A percentile compares a stretch with the other conserved stretches of the same genome.
These are phyloP conservation scores for Penicillium coffeae DNA, from an alignment of 495 filamentous ascomycete genomes.

Conservation along the genomic window DNA sequence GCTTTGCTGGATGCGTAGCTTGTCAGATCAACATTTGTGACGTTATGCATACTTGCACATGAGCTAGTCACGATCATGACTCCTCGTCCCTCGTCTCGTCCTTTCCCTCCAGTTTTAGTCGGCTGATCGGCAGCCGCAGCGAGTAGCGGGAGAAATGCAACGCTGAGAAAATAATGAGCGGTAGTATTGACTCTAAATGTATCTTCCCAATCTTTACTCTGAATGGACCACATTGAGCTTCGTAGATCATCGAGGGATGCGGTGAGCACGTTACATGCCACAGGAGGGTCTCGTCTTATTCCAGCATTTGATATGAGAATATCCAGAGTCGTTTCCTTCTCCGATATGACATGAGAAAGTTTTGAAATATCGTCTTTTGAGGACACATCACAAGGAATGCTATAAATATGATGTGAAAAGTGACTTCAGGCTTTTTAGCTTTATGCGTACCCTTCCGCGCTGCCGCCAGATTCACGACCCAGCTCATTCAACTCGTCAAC, in stretches of 20 bases:
- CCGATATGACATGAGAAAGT: constrained; percentile 18
- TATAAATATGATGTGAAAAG: constrained; percentile 2
- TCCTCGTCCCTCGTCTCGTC: constrained; percentile 34
- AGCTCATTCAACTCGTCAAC: constrained; percentile 30
- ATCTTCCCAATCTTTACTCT: constrained; percentile 32
- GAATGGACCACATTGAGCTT: constrained; percentile 40
- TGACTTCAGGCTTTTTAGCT: background rate
- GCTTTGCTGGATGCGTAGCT: constrained; percentile 45
- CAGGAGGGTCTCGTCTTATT: constrained; percentile 36
- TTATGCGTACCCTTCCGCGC: constrained; percentile 32
- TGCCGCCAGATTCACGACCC: constrained; percentile 27
- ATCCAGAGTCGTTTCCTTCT: constrained; percentile 29
- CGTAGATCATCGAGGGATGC: constrained; percentile 35
- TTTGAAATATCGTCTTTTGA: constrained; percentile 33
- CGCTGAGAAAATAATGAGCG: constrained; percentile 42
- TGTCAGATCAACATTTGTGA: constrained; percentile 44
- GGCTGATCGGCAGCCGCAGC: constrained; percentile 23
- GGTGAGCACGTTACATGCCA: constrained; percentile 34
- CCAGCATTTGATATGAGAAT: constrained; percentile 47
- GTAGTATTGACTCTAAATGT: constrained; percentile 42
- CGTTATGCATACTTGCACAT: constrained; percentile 47
- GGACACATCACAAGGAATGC: constrained; percentile 35
- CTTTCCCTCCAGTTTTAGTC: constrained; percentile 11
- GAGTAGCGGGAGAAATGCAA: constrained; percentile 38
- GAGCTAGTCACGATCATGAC: constrained; percentile 41